Evolutionary conservation across 331 rosid genomes (phyloP), one percentile per base, ranked within the genome.

Genomic region (Stylosanthes scabra): DNA sequence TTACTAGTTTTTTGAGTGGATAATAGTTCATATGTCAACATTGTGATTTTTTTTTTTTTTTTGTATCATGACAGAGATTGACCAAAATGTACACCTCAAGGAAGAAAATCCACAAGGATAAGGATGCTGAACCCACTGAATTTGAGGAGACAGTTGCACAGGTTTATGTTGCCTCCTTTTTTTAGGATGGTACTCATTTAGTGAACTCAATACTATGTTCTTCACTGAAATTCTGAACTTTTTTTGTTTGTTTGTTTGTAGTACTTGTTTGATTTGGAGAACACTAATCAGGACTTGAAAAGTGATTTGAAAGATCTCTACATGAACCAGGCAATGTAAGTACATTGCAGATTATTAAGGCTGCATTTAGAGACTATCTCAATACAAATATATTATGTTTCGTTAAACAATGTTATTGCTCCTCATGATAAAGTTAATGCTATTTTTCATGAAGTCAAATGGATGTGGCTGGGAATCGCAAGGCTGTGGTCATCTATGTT

Each of bases 41-140:
- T 72, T 49, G 27, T 49, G 62, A 47, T 28, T 11, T 4, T 31
- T 31, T 31, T 31, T 31, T 31, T 31, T 31, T 31, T 31, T 34
- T 34, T 34, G 39, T 28, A 9, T 3, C 27, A 50, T 51, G 63
- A 3, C 50, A 41, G 75, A 84, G 90, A 64, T 75, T 52, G 65
- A 42, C 41, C 29, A 88, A 80, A 41, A 88, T 88, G 93, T 88
- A 39, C 72, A 80, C 93, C 13, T 66, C 93, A 14, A 72, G 67
- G 84, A 88, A 83, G 86, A 88, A 88, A 83, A 86, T 88, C 68
- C 85, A 71, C 68, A 88, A 88, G 71, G 93, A 88, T 14, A 82
- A 82, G 66, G 86, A 72, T 77, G 88, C 27, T 1, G 90, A 88
- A 34, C 86, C 90, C 3, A 77, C 90, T 10, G 90, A 88, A 66